phyloP scores from a whole-genome alignment of 441 rosid species.

The Cnidoscolus chayamansa region DNA sequence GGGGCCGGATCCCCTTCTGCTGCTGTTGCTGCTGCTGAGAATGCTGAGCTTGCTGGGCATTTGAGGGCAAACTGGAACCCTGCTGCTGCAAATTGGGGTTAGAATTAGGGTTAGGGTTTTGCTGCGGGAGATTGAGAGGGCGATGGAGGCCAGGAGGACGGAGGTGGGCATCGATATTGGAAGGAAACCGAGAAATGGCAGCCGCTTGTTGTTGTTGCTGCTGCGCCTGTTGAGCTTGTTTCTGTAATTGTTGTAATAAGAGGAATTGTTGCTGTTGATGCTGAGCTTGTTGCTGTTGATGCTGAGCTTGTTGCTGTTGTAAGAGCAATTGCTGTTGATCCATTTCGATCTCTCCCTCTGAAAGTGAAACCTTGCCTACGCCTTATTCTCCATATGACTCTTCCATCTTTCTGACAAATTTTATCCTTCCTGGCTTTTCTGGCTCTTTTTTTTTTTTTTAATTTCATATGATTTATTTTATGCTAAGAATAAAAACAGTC shows the following conservation, averaged over 20 bases:
- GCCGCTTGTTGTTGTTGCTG: conserved; percentile 55
- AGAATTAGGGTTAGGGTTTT: conserved; percentile 37
- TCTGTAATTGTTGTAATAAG: conserved; percentile 56
- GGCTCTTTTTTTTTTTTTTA: too few relatives aligned
- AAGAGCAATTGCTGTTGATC: conserved; percentile 43
- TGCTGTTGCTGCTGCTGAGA: conserved; percentile 28
- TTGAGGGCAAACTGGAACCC: conserved; percentile 32
- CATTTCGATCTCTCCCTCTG: conserved; percentile 30
- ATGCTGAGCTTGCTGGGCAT: conserved; percentile 30
- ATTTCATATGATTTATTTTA: too few relatives aligned
- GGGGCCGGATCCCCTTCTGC: conserved; percentile 61
- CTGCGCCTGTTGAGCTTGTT: conserved; percentile 40
- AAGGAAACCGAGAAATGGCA: conserved; percentile 73
- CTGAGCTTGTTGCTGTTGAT: conserved; percentile 28
- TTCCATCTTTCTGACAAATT: too few relatives aligned
- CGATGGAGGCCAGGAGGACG: conserved; percentile 57
- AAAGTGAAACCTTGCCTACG: too few relatives aligned
- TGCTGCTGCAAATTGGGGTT: conserved; percentile 30
- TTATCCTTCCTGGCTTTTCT: too few relatives aligned
- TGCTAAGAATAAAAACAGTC: too few relatives aligned
- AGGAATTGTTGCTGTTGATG: conserved; percentile 43
- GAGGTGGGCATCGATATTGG: conserved; percentile 68
- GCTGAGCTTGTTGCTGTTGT: conserved; percentile 27
- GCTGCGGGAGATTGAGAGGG: conserved; percentile 37
- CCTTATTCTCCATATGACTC: too few relatives aligned